phyloP scores from a whole-genome alignment of 768 basidiomycete species.

The Phylloporus sp. region DNA sequence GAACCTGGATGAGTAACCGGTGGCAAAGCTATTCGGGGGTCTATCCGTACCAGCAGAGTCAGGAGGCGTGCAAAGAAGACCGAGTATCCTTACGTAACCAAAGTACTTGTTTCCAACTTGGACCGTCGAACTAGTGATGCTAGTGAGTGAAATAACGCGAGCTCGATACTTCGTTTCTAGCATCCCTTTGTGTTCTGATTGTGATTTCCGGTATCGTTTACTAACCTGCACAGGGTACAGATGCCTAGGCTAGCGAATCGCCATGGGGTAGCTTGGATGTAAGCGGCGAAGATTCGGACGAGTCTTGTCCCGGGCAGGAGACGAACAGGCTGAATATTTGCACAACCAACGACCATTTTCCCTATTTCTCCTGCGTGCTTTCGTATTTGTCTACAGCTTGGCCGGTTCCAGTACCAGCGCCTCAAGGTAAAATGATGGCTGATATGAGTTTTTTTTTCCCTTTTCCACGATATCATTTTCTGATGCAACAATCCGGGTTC shows the following conservation, averaged over 20 bases:
- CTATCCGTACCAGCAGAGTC: conserved; percentile 1
- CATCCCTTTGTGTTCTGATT: background rate
- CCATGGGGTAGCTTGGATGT: background rate
- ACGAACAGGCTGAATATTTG: background rate
- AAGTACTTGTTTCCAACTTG: no score
- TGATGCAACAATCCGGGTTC: background rate
- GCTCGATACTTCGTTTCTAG: background rate
- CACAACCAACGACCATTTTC: background rate
- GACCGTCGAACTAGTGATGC: background rate
- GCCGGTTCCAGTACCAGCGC: conserved; percentile 13
- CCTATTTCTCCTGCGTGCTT: background rate
- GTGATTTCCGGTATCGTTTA: background rate
- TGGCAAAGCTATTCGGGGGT: conserved; percentile 9
- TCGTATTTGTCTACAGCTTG: conserved; percentile 20
- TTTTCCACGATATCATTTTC: no score
- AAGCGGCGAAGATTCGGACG: background rate
- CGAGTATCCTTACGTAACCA: conserved; percentile 18
- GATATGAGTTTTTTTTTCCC: background rate
- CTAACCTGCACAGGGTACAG: background rate
- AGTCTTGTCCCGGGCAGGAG: background rate
- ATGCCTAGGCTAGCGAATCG: background rate
- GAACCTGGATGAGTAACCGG: conserved; percentile 7
- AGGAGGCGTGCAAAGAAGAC: background rate
- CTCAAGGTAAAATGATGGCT: background rate
- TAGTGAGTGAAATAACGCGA: background rate